Evolutionary conservation across 2,329 filamentous ascomycete genomes (phyloP).

Genomic region (Zalaria sp.): DNA sequence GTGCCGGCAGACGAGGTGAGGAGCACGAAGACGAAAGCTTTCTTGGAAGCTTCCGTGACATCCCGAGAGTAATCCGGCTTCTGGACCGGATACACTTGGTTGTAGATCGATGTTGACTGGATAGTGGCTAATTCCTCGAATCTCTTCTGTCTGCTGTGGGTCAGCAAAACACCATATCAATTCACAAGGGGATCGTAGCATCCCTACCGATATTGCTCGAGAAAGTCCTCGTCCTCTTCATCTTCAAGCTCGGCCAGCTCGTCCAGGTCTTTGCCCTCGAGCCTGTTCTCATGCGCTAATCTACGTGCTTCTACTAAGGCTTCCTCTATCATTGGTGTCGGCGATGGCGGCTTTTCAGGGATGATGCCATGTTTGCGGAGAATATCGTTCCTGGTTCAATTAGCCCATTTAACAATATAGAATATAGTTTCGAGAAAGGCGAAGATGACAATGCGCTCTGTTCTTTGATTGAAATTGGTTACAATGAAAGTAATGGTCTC

Average conservation of each 20-base stretch:
- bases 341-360: conserved; percentile 92
- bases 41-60: conserved; percentile 77
- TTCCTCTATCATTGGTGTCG: conserved; percentile 91
- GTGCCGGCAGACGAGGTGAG: conserved; percentile 64
- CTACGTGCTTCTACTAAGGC: conserved; percentile 71
- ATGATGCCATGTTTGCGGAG: conserved; percentile 93
- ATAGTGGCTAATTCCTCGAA: conserved; percentile 68
- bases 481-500: no score
- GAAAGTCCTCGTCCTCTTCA: conserved; percentile 83
- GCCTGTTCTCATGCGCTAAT: conserved; percentile 77
- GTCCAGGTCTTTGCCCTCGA: conserved; percentile 89
- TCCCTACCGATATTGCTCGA: conserved; percentile 61
- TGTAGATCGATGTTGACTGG: conserved; percentile 65
- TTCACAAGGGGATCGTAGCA: background rate
- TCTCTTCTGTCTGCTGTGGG: conserved; percentile 50
- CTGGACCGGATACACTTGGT: conserved; percentile 82
- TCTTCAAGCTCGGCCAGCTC: conserved; percentile 91
- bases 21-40: conserved; percentile 57
- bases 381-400: conserved; percentile 73
- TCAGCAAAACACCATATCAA: background rate
- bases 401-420: background rate
- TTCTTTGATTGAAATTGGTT: no score
- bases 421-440: no score
- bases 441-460: no score
- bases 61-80: conserved; percentile 88